Percentiles rank a stretch among this genome's conserved stretches.
phyloP scores from a whole-genome alignment of 2,329 filamentous ascomycete species.

The Penicillium sclerotigenum region DNA sequence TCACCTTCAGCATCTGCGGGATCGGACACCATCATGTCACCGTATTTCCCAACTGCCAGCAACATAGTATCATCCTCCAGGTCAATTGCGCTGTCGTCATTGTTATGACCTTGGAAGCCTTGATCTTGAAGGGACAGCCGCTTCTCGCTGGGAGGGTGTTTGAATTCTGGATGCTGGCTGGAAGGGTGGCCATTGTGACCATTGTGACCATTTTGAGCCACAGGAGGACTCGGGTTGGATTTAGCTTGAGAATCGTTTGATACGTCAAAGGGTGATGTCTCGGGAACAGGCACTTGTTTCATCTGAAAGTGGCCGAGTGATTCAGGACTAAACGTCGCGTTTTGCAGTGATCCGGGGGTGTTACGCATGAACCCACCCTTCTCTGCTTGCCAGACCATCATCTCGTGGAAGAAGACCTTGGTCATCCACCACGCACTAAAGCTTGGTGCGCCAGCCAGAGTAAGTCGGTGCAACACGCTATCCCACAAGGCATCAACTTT shows the following conservation, averaged over 20 bases:
- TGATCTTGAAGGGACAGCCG: constrained; percentile 48
- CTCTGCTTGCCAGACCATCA: constrained; percentile 84
- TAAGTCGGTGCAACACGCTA: constrained; percentile 44
- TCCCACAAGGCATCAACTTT: constrained; percentile 46
- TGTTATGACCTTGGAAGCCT: constrained; percentile 34
- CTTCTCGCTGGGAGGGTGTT: constrained; percentile 29
- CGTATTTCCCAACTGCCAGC: constrained; percentile 44
- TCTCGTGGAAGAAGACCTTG: constrained; percentile 93
- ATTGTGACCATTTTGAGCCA: constrained; percentile 18
- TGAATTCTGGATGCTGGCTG: constrained; percentile 21
- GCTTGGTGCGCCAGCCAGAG: constrained; percentile 44
- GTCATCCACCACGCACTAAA: constrained; percentile 63
- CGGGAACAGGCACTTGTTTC: constrained; percentile 19
- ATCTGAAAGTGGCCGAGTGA: constrained; percentile 22
- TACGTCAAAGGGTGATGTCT: constrained; percentile 20
- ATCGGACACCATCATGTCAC: constrained; percentile 46
- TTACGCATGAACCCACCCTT: constrained; percentile 80
- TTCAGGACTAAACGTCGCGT: constrained; percentile 24
- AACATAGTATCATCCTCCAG: constrained; percentile 52
- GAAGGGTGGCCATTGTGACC: constrained; percentile 15
- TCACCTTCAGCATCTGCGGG: constrained; percentile 46
- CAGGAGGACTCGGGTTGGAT: constrained; percentile 17
- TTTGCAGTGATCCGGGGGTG: constrained; percentile 37
- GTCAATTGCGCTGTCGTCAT: constrained; percentile 73
- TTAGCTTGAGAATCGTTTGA: constrained; percentile 19